Percentiles rank a stretch among this genome's conserved stretches.
These are phyloP conservation scores for Coniochaeta prunicola DNA, from an alignment of 2,329 filamentous ascomycete species.

Conservation along the genomic window DNA sequence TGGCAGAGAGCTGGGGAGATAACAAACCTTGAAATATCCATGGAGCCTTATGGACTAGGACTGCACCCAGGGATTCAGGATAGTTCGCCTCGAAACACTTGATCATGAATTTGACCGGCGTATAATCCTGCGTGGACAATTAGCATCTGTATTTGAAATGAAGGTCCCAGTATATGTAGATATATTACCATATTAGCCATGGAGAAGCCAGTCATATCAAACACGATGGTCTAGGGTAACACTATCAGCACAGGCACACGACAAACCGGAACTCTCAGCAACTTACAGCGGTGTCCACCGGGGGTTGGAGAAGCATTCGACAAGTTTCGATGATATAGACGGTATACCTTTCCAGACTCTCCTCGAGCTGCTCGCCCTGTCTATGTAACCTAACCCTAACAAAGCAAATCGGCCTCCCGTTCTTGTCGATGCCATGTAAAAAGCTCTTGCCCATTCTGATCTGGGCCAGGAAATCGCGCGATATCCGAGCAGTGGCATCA, in stretches of 20 bases:
- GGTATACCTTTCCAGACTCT: conserved; percentile 80
- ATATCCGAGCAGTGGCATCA: conserved; percentile 58
- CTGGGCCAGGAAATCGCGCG: conserved; percentile 74
- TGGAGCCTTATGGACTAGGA: conserved; percentile 91
- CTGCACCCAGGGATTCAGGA: conserved; percentile 81
- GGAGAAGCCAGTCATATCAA: conserved; percentile 92
- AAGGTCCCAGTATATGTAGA: neutral
- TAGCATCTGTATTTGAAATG: conserved; percentile 6
- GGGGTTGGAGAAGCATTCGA: conserved; percentile 70
- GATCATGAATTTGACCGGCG: conserved; percentile 98
- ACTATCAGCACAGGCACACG: neutral
- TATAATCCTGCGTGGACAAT: conserved; percentile 60
- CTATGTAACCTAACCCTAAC: conserved; percentile 78
- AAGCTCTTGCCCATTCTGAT: conserved; percentile 89
- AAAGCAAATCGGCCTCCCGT: conserved; percentile 78
- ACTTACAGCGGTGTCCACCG: conserved; percentile 86
- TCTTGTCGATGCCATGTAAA: conserved; percentile 78
- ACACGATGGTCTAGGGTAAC: conserved; percentile 68
- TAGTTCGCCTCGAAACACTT: conserved; percentile 99
- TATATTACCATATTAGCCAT: conserved; percentile 83
- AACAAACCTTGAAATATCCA: conserved; percentile 86
- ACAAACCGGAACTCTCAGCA: neutral
- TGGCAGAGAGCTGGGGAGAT: neutral
- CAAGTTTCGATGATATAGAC: conserved; percentile 93
- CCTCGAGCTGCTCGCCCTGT: conserved; percentile 73